Base-by-base conservation (phyloP, 2,329 filamentous ascomycete genomes). In the Phoma sp. region DNA sequence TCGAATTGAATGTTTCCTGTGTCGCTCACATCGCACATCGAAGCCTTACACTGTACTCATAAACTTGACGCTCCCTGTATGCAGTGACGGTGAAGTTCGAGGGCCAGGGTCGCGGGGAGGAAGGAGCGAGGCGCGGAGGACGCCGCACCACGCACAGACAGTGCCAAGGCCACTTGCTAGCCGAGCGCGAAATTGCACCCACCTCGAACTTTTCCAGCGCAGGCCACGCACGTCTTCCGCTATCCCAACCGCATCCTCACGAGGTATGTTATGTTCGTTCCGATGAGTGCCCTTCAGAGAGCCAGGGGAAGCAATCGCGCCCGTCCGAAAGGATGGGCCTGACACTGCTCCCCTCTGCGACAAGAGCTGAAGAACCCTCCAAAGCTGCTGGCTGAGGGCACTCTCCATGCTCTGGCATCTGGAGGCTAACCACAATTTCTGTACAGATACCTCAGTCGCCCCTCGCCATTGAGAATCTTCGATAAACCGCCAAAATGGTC, bases 401-500 rank as follows among this genome's bases (percentile, higher is more conserved):
- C 85, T 87, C 85, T 87, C 83, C 77, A 79, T 60, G 84, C 84
- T 87, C 83, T 79, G 83, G 84, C 83, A 83, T 80, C 80, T 83
- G 81, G 78, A 84, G 83, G 84, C 84, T 87, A 83, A 87, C 80
- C 67, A 60, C 62, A 34, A 64, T 56, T 49, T 54, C 39, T 53
- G 47, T 55, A 64, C 76, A 86, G 84, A 86, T 83, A 86, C 83
- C 84, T 86, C 82, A 82, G 76, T 83, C 80, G 77, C 76, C 69
- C 61, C 72, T 71, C 69, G 77, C 81, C 88, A 90, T 84, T 89
- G 88, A 92, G 88, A 92, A 92, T 92, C 89, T 91, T 85, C 64
- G 47, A 75, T 54, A 84, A 84, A 60, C 85, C 87, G 87, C 79
- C 87, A 97, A 90, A 79, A 99, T 99, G 93, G 93, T 97, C 83